Base-by-base conservation (phyloP, 345 rosid genomes). In the Clausena lansium region DNA sequence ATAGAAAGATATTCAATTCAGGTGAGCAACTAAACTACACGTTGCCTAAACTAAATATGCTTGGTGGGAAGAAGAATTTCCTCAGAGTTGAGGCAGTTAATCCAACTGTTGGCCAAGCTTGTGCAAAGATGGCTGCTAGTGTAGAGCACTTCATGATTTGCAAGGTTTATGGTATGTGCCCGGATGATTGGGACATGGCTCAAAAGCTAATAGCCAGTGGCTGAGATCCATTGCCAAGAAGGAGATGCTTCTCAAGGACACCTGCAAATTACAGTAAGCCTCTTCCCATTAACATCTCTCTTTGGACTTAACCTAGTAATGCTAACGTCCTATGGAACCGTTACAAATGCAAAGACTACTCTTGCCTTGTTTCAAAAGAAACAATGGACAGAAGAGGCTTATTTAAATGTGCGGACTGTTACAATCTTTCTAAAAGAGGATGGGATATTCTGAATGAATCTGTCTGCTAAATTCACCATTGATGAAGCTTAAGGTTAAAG, bases 161-260 rank as follows among this genome's bases (percentile, higher is more conserved):
- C 84, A 86, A 84, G 61, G 61, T 77, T 52, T 80, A 78, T 36
- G 83, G 67, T 6, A 79, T 28, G 76, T 88, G 92, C 66, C 89
- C 89, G 7, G 89, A 87, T 69, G 92, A 88, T 33, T 80, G 78
- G 79, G 78, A 84, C 78, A 69, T 80, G 27, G 92, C 86, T 73
- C 85, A 84, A 78, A 87, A 85, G 84, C 89, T 90, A n/a, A 81
- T 89, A 13, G 55, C 67, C 35, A 63, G 65, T 36, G 92, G 91
- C 68, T 87, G 89, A 13, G 89, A 90, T 33, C 91, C 90, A 47
- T 64, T 88, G 70, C 90, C 94, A 27, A 87, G 88, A 75, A 85
- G 92, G 77, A 81, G 88, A 80, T 87, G 92, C 81, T 78, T 87
- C 74, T 85, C 90, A 33, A 85, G 80, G 79, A 30, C 85, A 73